A percentile compares a stretch with the other conserved stretches of the same genome.
Evolutionary conservation across 2,329 filamentous ascomycete genomes (phyloP).

Genomic region (Hymenoscyphus albidus): DNA sequence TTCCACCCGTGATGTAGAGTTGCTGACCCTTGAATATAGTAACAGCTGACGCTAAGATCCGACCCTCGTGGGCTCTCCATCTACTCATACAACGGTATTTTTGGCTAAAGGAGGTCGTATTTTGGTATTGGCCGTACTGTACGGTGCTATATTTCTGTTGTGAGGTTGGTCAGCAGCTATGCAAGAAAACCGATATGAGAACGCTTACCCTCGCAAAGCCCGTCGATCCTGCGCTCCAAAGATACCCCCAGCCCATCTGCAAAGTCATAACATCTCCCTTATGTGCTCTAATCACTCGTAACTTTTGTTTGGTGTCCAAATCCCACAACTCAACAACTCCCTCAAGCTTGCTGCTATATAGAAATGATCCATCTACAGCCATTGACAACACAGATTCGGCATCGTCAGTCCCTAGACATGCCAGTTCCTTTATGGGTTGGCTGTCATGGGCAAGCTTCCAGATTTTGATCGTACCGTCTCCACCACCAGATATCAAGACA

Average conservation of each 20-base stretch:
- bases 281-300: constrained; percentile 80
- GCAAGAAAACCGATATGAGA: neutral
- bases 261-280: constrained; percentile 81
- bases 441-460: constrained; percentile 65
- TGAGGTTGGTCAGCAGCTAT: constrained; percentile 10
- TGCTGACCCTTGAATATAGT: constrained; percentile 66
- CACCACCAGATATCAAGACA: constrained; percentile 83
- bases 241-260: constrained; percentile 76
- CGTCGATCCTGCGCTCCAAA: constrained; percentile 86
- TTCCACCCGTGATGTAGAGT: constrained; percentile 93
- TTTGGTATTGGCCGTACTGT: constrained; percentile 56
- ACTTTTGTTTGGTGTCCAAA: constrained; percentile 84
- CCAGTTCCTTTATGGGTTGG: constrained; percentile 66
- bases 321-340: constrained; percentile 96
- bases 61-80: constrained; percentile 81
- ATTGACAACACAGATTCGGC: constrained; percentile 69
- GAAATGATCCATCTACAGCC: constrained; percentile 81
- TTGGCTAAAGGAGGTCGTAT: constrained; percentile 57
- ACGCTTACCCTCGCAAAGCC: constrained; percentile 74
- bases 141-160: constrained; percentile 62
- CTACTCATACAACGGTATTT: constrained; percentile 76
- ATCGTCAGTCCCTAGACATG: constrained; percentile 58
- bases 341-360: constrained; percentile 84
- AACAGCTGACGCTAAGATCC: constrained; percentile 80
- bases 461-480: constrained; percentile 91